A percentile compares a stretch with the other conserved stretches of the same genome.
These are phyloP conservation scores for Botryotinia convoluta DNA, from an alignment of 2,329 filamentous ascomycete genomes.

Conservation along the genomic window DNA sequence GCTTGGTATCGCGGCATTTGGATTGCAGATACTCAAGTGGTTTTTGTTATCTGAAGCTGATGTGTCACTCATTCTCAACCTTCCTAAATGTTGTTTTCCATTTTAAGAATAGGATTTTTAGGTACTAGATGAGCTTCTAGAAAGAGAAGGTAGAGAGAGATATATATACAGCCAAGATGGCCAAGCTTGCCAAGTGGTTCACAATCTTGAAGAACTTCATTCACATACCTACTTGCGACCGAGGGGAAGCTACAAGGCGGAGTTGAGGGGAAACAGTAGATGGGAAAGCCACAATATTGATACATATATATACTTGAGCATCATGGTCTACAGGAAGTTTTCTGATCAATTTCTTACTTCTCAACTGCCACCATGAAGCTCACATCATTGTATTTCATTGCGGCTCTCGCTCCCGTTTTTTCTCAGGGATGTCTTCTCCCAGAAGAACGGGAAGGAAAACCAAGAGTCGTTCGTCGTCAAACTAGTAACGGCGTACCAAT, in stretches of 20 bases:
- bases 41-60: neutral
- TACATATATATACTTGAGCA: neutral
- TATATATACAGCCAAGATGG: neutral
- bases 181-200: slow-evolving; percentile 3
- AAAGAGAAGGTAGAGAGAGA: neutral
- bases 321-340: neutral
- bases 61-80: neutral
- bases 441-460: slow-evolving; percentile 38
- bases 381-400: slow-evolving; percentile 24
- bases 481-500: slow-evolving; percentile 37
- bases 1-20: neutral
- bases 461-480: slow-evolving; percentile 24
- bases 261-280: neutral
- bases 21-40: neutral
- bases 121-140: neutral
- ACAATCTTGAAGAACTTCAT: neutral
- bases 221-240: neutral
- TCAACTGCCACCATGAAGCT: slow-evolving; percentile 27
- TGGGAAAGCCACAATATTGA: neutral
- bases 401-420: slow-evolving; percentile 23
- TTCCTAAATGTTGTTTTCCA: neutral
- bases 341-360: neutral
- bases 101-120: neutral
- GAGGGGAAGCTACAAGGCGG: no score
- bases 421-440: slow-evolving; percentile 41